These are phyloP conservation scores for Sicyos edulis DNA, from an alignment of 306 rosid species.

Conservation along the genomic window DNA sequence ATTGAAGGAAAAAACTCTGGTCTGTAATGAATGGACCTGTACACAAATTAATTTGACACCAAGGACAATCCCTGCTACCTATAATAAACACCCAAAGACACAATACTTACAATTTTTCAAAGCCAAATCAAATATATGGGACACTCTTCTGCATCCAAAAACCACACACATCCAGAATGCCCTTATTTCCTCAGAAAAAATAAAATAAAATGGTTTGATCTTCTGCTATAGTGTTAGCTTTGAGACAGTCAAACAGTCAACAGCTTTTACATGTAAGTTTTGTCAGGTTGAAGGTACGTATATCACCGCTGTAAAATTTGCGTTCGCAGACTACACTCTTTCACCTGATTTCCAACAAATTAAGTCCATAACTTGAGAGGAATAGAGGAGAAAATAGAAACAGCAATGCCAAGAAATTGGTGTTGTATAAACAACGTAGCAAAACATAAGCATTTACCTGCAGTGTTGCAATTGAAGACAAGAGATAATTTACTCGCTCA, in stretches of 20 bases:
- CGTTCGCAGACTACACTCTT: slow-evolving; percentile 64
- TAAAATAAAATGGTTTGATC: neutral
- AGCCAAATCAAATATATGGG: slow-evolving; percentile 26
- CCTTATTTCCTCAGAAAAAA: slow-evolving; percentile 8
- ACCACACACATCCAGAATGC: slow-evolving; percentile 22
- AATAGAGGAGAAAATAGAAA: neutral
- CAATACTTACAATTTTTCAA: slow-evolving; percentile 24
- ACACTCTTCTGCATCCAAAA: slow-evolving; percentile 25
- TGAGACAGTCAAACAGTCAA: slow-evolving; percentile 12
- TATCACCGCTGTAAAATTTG: slow-evolving; percentile 53
- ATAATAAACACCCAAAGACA: neutral
- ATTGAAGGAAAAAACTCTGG: slow-evolving; percentile 12
- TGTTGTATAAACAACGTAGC: too few relatives aligned
- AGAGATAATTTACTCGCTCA: slow-evolving; percentile 56
- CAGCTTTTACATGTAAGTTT: slow-evolving; percentile 37
- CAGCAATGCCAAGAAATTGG: neutral
- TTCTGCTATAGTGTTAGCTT: slow-evolving; percentile 31
- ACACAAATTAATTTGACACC: slow-evolving; percentile 37
- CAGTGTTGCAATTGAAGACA: slow-evolving; percentile 55
- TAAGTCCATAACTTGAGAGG: neutral
- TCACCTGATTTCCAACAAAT: slow-evolving; percentile 44
- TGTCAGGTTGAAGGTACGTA: slow-evolving; percentile 36
- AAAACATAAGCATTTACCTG: slow-evolving; percentile 39
- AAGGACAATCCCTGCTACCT: slow-evolving; percentile 33
- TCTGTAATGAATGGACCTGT: slow-evolving; percentile 28